Evolutionary conservation across 768 basidiomycete genomes (phyloP).

Genomic region (Myochromella boudieri): DNA sequence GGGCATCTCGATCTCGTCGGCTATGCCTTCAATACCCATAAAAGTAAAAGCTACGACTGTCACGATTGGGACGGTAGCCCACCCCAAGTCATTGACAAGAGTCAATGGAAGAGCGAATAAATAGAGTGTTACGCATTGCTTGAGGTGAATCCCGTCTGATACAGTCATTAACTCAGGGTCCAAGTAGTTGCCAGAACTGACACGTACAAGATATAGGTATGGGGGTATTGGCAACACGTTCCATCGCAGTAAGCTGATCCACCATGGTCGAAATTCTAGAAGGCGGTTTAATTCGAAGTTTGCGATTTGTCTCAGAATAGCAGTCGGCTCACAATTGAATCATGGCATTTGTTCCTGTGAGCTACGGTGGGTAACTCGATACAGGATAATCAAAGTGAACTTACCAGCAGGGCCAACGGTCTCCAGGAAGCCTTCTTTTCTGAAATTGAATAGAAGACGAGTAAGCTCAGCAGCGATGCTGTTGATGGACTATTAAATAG

Average conservation of each 20-base stretch:
- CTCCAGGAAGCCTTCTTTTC: conserved; percentile 81
- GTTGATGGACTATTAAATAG: background rate
- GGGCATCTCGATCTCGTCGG: conserved; percentile 93
- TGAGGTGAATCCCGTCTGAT: conserved; percentile 83
- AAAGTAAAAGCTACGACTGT: conserved; percentile 88
- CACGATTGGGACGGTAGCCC: conserved; percentile 82
- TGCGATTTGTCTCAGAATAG: background rate
- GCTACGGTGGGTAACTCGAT: conserved; percentile 1
- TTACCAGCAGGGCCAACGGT: conserved; percentile 86
- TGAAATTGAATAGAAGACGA: conserved; percentile 67
- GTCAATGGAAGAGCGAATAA: conserved; percentile 89
- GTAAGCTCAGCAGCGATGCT: conserved; percentile 85
- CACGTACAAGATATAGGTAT: conserved; percentile 73
- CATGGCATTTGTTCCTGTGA: conserved; percentile 73
- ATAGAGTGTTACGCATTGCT: conserved; percentile 94
- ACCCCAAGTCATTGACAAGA: conserved; percentile 78
- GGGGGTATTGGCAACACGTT: conserved; percentile 87
- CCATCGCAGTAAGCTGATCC: conserved; percentile 83
- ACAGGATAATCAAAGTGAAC: conserved; percentile 6
- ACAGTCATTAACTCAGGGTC: background rate
- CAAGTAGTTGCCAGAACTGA: background rate
- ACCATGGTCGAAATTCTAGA: conserved; percentile 76
- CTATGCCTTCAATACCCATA: conserved; percentile 95
- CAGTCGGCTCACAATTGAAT: conserved; percentile 50
- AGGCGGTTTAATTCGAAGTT: conserved; percentile 5